phyloP scores from a whole-genome alignment of 306 rosid species.

The Medicago truncatula region DNA sequence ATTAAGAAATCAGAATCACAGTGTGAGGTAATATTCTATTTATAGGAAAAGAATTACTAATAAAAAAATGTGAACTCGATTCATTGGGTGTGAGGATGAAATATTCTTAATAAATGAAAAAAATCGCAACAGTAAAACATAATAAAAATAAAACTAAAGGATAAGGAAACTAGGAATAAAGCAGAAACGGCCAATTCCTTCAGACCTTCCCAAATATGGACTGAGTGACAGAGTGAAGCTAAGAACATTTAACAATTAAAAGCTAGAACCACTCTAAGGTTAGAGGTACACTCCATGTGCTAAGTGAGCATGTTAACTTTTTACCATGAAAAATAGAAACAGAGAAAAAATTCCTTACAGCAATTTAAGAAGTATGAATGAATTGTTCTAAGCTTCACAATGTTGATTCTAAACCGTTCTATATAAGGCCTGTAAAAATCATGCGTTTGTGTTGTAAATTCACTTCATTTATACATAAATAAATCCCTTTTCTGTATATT shows the following conservation, averaged over 20 bases:
- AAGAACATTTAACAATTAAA: too few relatives aligned
- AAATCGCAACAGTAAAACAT: background rate
- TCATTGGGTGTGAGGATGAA: background rate
- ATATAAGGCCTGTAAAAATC: background rate
- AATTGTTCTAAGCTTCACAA: background rate
- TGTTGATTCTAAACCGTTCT: background rate
- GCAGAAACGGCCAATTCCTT: too few relatives aligned
- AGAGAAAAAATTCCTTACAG: too few relatives aligned
- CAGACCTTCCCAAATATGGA: too few relatives aligned
- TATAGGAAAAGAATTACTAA: background rate
- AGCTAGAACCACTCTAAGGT: too few relatives aligned
- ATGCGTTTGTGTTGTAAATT: background rate
- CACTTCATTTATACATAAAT: background rate
- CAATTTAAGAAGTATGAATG: background rate
- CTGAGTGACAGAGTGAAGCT: too few relatives aligned
- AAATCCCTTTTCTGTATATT: background rate
- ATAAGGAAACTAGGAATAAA: too few relatives aligned
- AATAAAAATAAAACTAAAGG: background rate
- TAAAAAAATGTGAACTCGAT: background rate
- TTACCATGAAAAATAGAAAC: too few relatives aligned
- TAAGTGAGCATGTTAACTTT: too few relatives aligned
- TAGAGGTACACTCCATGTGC: too few relatives aligned
- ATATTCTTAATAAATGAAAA: conserved; percentile 8
- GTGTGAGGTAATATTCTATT: background rate
- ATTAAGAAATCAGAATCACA: background rate